Evolutionary conservation across 2,329 filamentous ascomycete genomes (phyloP).

Genomic region (Botrytis fragariae): DNA sequence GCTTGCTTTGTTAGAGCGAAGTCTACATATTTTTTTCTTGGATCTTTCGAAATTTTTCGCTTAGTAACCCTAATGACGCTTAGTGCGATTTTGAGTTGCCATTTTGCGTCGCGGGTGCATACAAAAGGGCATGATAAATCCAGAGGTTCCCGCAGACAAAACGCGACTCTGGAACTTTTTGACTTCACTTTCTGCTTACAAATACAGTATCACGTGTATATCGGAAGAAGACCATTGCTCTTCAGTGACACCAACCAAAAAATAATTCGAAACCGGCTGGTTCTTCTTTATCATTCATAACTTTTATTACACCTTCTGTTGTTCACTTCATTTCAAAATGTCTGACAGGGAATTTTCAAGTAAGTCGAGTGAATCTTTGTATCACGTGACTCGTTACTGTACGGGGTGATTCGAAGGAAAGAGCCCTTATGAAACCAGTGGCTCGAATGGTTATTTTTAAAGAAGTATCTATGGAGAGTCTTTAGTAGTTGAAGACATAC

Average conservation of each 20-base stretch:
- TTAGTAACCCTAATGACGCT: constrained; percentile 12
- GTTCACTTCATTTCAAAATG: constrained; percentile 43
- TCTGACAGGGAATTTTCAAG: constrained; percentile 61
- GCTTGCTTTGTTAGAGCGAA: background rate
- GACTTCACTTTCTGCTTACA: constrained; percentile 8
- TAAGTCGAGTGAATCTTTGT: constrained; percentile 8
- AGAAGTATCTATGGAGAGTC: background rate
- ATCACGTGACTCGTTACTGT: background rate
- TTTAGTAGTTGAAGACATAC: background rate
- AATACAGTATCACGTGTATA: background rate
- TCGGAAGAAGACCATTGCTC: background rate
- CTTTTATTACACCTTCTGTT: background rate
- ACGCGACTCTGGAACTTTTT: constrained; percentile 15
- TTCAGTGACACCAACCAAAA: background rate
- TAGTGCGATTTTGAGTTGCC: constrained; percentile 14
- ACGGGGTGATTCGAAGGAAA: background rate
- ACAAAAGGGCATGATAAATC: constrained; percentile 17
- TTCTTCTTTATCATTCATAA: background rate
- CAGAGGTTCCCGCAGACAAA: constrained; percentile 15
- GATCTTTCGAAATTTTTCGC: background rate
- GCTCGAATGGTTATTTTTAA: background rate
- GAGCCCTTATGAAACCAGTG: background rate
- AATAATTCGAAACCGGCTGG: background rate
- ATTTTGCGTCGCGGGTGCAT: constrained; percentile 6
- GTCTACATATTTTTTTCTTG: background rate